phyloP scores from a whole-genome alignment of 306 rosid species.

The Prosopis cineraria region DNA sequence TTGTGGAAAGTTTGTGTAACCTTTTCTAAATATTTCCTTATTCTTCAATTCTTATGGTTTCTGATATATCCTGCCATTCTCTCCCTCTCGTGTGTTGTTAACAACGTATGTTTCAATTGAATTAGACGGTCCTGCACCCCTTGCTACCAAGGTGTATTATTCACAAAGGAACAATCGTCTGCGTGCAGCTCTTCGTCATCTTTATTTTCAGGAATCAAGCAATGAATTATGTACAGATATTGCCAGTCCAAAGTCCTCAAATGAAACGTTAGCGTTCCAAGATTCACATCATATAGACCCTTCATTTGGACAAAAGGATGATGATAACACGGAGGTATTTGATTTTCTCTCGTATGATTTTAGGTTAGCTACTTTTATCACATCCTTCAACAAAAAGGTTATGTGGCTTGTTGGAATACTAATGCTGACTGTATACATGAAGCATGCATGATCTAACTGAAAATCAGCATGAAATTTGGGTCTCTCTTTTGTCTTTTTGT shows the following conservation, averaged over 20 bases:
- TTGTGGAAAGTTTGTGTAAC: slow-evolving; percentile 32
- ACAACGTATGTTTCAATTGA: slow-evolving; percentile 24
- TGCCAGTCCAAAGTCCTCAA: slow-evolving; percentile 40
- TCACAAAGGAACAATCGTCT: slow-evolving; percentile 75
- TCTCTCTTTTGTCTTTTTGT: too few species aligned
- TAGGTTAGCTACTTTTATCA: slow-evolving; percentile 2
- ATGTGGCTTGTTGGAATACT: background rate
- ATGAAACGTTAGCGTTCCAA: slow-evolving; percentile 35
- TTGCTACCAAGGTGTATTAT: slow-evolving; percentile 87
- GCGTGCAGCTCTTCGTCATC: slow-evolving; percentile 65
- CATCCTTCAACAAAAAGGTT: background rate
- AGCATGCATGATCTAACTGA: slow-evolving; percentile 12
- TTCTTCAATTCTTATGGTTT: slow-evolving; percentile 31
- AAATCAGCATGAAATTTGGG: too few species aligned
- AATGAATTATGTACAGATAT: slow-evolving; percentile 48
- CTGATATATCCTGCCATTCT: slow-evolving; percentile 1
- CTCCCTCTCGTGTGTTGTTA: slow-evolving; percentile 2
- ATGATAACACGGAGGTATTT: slow-evolving; percentile 46
- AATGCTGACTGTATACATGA: slow-evolving; percentile 12
- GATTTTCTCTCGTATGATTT: slow-evolving; percentile 19
- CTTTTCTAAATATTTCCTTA: slow-evolving; percentile 20
- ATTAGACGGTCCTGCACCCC: slow-evolving; percentile 81
- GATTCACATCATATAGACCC: slow-evolving; percentile 42
- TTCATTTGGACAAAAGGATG: slow-evolving; percentile 43
- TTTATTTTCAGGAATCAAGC: slow-evolving; percentile 58